These are phyloP conservation scores for Candida qinlingensis DNA, from an alignment of 805 yeast genomes.

Conservation along the genomic window DNA sequence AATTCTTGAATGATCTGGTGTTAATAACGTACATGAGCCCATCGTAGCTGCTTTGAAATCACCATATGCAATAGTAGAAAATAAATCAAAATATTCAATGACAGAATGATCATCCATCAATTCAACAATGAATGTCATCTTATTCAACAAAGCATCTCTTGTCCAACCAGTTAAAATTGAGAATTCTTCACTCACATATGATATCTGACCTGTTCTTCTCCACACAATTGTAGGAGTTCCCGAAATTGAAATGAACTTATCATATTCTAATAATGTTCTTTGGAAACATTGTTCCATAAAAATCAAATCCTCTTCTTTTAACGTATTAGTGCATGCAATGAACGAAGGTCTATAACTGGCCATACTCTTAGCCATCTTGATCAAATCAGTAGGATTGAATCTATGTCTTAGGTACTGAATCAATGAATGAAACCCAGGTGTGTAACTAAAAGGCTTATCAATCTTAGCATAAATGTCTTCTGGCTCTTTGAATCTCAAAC, in stretches of 20 bases:
- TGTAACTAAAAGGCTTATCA: conserved; percentile 75
- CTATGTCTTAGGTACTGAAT: conserved; percentile 67
- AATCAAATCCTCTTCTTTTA: conserved; percentile 86
- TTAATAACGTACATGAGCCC: conserved; percentile 76
- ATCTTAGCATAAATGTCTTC: conserved; percentile 77
- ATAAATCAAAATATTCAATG: conserved; percentile 80
- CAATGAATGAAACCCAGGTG: conserved; percentile 83
- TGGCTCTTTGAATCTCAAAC: conserved; percentile 52
- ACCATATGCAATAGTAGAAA: conserved; percentile 82
- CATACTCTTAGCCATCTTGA: conserved; percentile 80
- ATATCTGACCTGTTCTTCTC: conserved; percentile 94
- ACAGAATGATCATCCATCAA: conserved; percentile 84
- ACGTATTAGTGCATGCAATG: conserved; percentile 83
- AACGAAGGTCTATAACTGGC: conserved; percentile 90
- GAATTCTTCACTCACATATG: conserved; percentile 93
- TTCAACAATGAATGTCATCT: conserved; percentile 69
- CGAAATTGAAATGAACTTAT: conserved; percentile 71
- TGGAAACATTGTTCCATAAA: conserved; percentile 97
- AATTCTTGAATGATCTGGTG: conserved; percentile 48
- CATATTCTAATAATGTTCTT: conserved; percentile 83
- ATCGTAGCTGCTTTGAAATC: conserved; percentile 87
- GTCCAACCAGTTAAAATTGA: conserved; percentile 90
- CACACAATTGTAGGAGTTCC: conserved; percentile 96
- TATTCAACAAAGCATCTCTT: conserved; percentile 57
- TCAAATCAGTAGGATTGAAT: conserved; percentile 63